A percentile compares a stretch with the other conserved stretches of the same genome.
Conservation (phyloP, 305 asterid genomes). For the Fraxinus ornus region DNA sequence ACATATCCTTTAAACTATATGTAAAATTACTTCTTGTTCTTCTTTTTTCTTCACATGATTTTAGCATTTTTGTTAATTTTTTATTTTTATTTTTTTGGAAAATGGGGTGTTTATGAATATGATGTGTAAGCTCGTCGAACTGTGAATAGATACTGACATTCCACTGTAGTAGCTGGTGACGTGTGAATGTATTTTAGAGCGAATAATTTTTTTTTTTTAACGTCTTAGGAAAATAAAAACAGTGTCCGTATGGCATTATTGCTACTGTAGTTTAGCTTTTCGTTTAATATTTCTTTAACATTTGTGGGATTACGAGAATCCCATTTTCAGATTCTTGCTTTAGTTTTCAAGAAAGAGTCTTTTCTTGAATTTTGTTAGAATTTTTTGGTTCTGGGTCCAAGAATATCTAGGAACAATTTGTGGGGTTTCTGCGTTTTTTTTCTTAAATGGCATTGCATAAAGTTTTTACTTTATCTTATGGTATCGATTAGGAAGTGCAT, state of each 20-base stretch:
- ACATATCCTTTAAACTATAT: slow-evolving; percentile 16
- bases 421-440: slow-evolving; percentile 13
- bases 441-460: slow-evolving; percentile 34
- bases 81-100: slow-evolving; percentile 9
- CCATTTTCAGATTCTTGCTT: slow-evolving; percentile 38
- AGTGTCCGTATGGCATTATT: slow-evolving; percentile 25
- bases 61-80: neutral
- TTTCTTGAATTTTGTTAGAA: slow-evolving; percentile 26
- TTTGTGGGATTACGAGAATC: slow-evolving; percentile 23
- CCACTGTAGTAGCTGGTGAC: slow-evolving; percentile 33
- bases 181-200: slow-evolving; percentile 21
- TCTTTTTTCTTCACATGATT: slow-evolving; percentile 6
- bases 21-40: neutral
- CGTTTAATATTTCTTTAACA: slow-evolving; percentile 28
- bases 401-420: slow-evolving; percentile 2
- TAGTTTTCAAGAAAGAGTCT: slow-evolving; percentile 23
- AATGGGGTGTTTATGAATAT: slow-evolving; percentile 25
- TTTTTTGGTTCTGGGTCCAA: slow-evolving; percentile 31
- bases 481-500: slow-evolving; percentile 33
- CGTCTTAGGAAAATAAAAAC: slow-evolving; percentile 25
- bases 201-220: slow-evolving; percentile 15
- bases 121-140: slow-evolving; percentile 43
- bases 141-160: slow-evolving; percentile 33
- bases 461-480: slow-evolving; percentile 25
- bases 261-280: slow-evolving; percentile 26